These are phyloP conservation scores for Aspergillus egyptiacus DNA, from an alignment of 495 filamentous ascomycete species.

Conservation along the genomic window DNA sequence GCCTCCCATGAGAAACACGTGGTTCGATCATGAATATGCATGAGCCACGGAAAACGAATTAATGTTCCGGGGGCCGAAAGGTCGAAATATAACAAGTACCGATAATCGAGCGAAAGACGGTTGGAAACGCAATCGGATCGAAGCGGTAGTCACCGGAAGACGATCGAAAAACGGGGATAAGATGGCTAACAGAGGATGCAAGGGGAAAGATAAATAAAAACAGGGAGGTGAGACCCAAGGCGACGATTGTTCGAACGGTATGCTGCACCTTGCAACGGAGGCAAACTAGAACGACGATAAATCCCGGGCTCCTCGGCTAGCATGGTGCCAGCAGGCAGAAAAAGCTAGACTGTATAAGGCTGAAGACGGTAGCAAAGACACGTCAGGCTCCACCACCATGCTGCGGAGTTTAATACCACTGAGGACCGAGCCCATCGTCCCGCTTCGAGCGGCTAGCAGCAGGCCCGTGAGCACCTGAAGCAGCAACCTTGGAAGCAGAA, in stretches of 20 bases:
- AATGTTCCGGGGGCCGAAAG: slow-evolving; percentile 10
- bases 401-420: slow-evolving; percentile 55
- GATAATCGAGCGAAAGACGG: slow-evolving; percentile 15
- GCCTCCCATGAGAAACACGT: slow-evolving; percentile 1
- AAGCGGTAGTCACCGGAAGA: slow-evolving; percentile 34
- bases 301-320: slow-evolving; percentile 33
- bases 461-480: slow-evolving; percentile 57
- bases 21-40: neutral
- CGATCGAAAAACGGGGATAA: slow-evolving; percentile 34
- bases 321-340: slow-evolving; percentile 28
- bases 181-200: slow-evolving; percentile 36
- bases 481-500: slow-evolving; percentile 84
- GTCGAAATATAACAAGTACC: slow-evolving; percentile 4
- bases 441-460: slow-evolving; percentile 72
- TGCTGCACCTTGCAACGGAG: slow-evolving; percentile 29
- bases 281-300: slow-evolving; percentile 26
- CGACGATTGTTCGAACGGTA: slow-evolving; percentile 37
- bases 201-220: slow-evolving; percentile 23
- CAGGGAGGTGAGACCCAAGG: slow-evolving; percentile 34
- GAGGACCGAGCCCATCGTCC: slow-evolving; percentile 54
- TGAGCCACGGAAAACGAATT: neutral
- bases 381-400: slow-evolving; percentile 28
- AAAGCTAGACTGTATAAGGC: slow-evolving; percentile 22
- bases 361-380: slow-evolving; percentile 14
- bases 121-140: slow-evolving; percentile 26